Evolutionary conservation across 371 early-diverging fungal genomes (phyloP), one percentile per base, ranked within the genome.

Genomic region (Mucor ambiguus): DNA sequence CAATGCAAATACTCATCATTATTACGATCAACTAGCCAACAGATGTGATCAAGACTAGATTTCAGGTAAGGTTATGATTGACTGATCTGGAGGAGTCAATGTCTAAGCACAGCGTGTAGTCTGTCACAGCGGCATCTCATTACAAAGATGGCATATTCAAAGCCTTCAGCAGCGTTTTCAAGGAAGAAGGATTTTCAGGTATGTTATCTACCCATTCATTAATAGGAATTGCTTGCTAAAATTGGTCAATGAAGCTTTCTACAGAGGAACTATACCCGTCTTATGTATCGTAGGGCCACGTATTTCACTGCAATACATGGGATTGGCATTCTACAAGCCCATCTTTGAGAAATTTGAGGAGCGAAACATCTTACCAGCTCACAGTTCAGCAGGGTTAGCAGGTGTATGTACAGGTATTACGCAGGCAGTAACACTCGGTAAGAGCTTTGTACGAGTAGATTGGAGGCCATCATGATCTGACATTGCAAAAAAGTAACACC

Each of bases 361-460:
- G 48, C 60, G 14, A 30, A 32, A 70, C 9, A 38, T 81, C 20
- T 12, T 69, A 28, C 85, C 82, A 28, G 66, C 77, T 2, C 80
- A 81, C 65, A 84, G 85, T 55, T 81, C 85, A 10, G 78, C 85
- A 3, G 85, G 81, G 20, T 69, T 85, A 26, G 83, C 85, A 28
- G 85, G 85, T 12, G 75, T 80, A 11, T 85, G 85, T 46, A 85
- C 85, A 2, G 85, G 85, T 4, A 75, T 85, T n/a, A 75, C 83
- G 28, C 85, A 85, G 49, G 83, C 85, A 22, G 72, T 81, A 3
- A 81, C 82, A 16, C 65, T 85, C 14, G 79, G 81, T 78, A 76
- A 58, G 60, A 6, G 2, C 0, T 20, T 32, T 35, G 3, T 35
- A 12, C 1, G 37, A 12, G 12, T 35, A 35, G 12, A 12, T 35